A percentile compares a stretch with the other conserved stretches of the same genome.
phyloP scores from a whole-genome alignment of 2,329 filamentous ascomycete species.

The Xylaria sp. region DNA sequence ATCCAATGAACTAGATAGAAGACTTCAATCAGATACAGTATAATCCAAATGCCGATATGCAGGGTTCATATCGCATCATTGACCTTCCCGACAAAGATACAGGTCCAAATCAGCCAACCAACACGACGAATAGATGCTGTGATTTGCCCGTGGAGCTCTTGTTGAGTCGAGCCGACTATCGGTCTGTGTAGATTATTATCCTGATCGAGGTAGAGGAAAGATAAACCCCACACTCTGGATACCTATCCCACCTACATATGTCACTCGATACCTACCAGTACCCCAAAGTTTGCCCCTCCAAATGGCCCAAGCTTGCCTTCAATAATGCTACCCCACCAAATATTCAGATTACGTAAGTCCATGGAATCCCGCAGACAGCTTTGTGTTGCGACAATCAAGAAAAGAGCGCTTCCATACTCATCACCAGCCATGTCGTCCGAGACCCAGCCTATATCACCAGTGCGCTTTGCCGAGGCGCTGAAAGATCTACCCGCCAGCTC shows the following conservation, averaged over 20 bases:
- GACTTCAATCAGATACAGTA: not conserved
- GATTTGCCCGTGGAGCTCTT: not conserved
- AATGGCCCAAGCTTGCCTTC: constrained; percentile 38
- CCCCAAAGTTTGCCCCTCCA: constrained; percentile 19
- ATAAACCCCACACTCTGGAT: not conserved
- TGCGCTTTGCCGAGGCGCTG: constrained; percentile 74
- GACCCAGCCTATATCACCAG: constrained; percentile 67
- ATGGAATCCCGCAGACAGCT: constrained; percentile 36
- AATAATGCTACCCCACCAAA: constrained; percentile 22
- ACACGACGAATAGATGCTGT: constrained; percentile 9
- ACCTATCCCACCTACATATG: not conserved
- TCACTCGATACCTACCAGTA: not conserved
- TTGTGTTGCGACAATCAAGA: constrained; percentile 39
- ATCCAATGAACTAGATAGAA: not conserved
- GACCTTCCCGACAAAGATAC: constrained; percentile 28
- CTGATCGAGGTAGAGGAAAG: not conserved
- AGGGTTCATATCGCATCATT: constrained; percentile 43
- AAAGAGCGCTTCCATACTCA: not conserved
- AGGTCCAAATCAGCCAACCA: not conserved
- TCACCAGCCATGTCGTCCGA: constrained; percentile 67
- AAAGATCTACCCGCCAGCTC: constrained; percentile 71
- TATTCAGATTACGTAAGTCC: constrained; percentile 13
- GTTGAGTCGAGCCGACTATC: constrained; percentile 20
- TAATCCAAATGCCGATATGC: constrained; percentile 30
- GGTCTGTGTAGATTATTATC: not conserved